These are phyloP conservation scores for Alternaria triticimaculans DNA, from an alignment of 2,329 filamentous ascomycete genomes.

Conservation along the genomic window DNA sequence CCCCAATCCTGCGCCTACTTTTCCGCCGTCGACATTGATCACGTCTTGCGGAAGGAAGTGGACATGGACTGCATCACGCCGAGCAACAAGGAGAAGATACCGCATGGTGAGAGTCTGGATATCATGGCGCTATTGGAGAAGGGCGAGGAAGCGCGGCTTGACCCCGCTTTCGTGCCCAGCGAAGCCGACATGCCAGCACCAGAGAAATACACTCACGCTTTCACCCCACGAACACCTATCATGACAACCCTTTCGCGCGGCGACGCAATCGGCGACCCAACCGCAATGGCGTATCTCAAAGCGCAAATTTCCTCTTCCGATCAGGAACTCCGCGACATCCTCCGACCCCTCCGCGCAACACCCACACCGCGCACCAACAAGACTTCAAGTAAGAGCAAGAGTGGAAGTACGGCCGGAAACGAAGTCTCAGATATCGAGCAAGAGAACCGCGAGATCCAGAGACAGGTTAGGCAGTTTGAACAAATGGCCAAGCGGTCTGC, in stretches of 20 bases:
- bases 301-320: constrained; percentile 84
- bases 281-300: constrained; percentile 68
- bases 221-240: constrained; percentile 75
- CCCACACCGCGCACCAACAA: neutral
- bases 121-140: constrained; percentile 79
- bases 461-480: constrained; percentile 29
- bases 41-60: constrained; percentile 95
- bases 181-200: constrained; percentile 61
- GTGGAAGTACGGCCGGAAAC: neutral
- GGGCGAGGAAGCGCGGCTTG: constrained; percentile 71
- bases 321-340: constrained; percentile 73
- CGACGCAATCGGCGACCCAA: constrained; percentile 18
- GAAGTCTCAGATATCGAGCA: constrained; percentile 2
- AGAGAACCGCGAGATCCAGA: constrained; percentile 17
- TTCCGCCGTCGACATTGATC: constrained; percentile 92
- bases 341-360: constrained; percentile 57
- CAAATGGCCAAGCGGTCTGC: constrained; percentile 39
- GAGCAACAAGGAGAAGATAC: constrained; percentile 78
- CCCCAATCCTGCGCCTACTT: constrained; percentile 96
- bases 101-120: constrained; percentile 85
- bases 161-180: constrained; percentile 66
- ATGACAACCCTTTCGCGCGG: constrained; percentile 71
- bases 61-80: constrained; percentile 97
- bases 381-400: neutral
- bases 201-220: constrained; percentile 71